Evolutionary conservation across 495 filamentous ascomycete genomes (phyloP).

Genomic region (Gamarada debralockiae): DNA sequence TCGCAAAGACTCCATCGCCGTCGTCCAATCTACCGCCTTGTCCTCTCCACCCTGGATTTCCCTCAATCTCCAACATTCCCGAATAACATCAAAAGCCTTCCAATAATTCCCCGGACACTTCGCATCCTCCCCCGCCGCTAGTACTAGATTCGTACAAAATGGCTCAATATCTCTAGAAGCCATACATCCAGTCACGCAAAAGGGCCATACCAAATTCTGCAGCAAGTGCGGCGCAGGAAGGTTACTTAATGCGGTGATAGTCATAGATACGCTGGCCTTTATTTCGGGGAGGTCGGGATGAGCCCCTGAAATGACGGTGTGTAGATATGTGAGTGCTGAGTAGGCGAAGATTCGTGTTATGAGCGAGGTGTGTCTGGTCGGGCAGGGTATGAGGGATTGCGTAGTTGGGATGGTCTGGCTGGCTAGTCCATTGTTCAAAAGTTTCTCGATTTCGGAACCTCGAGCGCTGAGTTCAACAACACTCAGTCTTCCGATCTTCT

Average conservation of each 20-base stretch:
- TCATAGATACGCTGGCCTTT: neutral
- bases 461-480: constrained; percentile 30
- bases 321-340: neutral
- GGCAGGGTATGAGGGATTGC: too few species aligned
- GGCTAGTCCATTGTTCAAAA: constrained; percentile 19
- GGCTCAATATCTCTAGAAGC: neutral
- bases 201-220: neutral
- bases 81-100: too few species aligned
- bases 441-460: constrained; percentile 27
- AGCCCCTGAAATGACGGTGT: neutral
- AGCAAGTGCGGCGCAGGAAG: neutral
- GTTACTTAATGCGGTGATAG: neutral
- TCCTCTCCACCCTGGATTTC: too few species aligned
- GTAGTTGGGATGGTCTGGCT: too few species aligned
- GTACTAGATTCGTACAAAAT: neutral
- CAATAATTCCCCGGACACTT: too few species aligned
- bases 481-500: constrained; percentile 20
- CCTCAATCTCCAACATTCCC: too few species aligned
- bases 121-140: neutral
- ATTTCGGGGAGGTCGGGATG: neutral
- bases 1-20: too few species aligned
- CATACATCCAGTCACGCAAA: neutral
- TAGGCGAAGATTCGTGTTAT: neutral
- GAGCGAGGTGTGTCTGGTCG: too few species aligned
- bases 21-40: too few species aligned